Conservation (phyloP, 1,139 yeast genomes). For the Lodderomyces theae region DNA sequence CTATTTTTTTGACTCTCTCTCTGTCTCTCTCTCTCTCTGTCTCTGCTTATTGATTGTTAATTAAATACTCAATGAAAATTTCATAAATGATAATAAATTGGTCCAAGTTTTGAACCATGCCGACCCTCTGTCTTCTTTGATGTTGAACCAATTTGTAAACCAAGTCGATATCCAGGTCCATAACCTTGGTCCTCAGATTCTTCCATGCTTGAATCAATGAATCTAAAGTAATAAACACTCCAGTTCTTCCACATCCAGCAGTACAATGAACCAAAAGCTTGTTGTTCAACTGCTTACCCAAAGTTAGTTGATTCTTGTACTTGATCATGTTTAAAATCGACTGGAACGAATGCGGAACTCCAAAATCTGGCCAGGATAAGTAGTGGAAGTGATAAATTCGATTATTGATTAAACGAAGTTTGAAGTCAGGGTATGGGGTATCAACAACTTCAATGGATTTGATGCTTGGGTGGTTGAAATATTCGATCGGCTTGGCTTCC, state of each 20-base stretch:
- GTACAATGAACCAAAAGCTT: conserved; percentile 60
- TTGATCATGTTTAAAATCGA: conserved; percentile 53
- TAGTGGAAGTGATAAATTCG: conserved; percentile 64
- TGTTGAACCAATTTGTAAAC: conserved; percentile 44
- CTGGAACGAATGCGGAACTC: conserved; percentile 55
- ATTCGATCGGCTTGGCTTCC: conserved; percentile 38
- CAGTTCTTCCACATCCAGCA: conserved; percentile 84
- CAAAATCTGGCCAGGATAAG: conserved; percentile 80
- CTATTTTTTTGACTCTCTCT: too few relatives aligned
- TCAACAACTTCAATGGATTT: conserved; percentile 3
- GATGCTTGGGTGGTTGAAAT: conserved; percentile 5
- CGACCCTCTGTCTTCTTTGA: conserved; percentile 42
- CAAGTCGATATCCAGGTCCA: conserved; percentile 40
- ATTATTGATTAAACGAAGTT: conserved; percentile 22
- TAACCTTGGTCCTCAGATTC: neutral
- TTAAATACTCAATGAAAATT: conserved; percentile 30
- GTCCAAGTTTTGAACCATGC: conserved; percentile 48
- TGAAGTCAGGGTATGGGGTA: conserved; percentile 5
- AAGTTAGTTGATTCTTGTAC: conserved; percentile 42
- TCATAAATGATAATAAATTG: conserved; percentile 46
- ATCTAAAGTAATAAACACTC: conserved; percentile 64
- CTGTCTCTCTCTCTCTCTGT: too few relatives aligned
- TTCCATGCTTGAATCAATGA: conserved; percentile 23
- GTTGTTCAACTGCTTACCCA: conserved; percentile 18
- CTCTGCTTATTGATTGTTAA: neutral